phyloP scores from a whole-genome alignment of 441 rosid genomes.

The Breynia disticha region DNA sequence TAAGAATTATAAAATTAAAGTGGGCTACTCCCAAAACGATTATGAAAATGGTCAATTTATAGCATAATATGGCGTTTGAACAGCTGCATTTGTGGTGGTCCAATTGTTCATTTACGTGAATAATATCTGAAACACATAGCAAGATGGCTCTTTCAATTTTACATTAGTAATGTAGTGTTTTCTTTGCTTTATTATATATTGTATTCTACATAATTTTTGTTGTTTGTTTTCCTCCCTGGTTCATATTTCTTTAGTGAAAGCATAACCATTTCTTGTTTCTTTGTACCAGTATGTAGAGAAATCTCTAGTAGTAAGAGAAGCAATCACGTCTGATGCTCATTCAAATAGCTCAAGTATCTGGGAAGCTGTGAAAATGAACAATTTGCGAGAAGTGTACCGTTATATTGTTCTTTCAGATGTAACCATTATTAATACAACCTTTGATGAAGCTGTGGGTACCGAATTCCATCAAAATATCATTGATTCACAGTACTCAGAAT shows the following conservation, averaged over 20 bases:
- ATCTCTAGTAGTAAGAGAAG: conserved; percentile 40
- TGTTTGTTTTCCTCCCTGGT: background rate
- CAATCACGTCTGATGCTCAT: conserved; percentile 18
- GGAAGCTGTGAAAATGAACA: conserved; percentile 63
- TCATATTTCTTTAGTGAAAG: background rate
- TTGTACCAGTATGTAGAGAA: conserved; percentile 61
- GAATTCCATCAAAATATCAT: conserved; percentile 33
- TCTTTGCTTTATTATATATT: background rate
- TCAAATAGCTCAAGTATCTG: conserved; percentile 36
- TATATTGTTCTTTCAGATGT: conserved; percentile 45
- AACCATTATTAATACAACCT: conserved; percentile 48
- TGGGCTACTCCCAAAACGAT: no score
- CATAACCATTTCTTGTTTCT: conserved; percentile 14
- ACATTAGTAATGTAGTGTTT: no score
- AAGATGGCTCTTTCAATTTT: no score
- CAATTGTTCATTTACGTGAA: no score
- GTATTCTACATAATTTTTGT: background rate
- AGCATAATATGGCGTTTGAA: no score
- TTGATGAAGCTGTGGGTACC: conserved; percentile 38
- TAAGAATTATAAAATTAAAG: no score
- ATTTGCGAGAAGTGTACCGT: conserved; percentile 67
- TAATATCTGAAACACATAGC: no score
- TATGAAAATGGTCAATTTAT: no score
- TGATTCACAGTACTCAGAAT: conserved; percentile 22
- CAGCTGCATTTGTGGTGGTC: no score